A percentile compares a stretch with the other conserved stretches of the same genome.
Conservation (phyloP, 2,329 filamentous ascomycete species). For the Tolypocladium sp. region DNA sequence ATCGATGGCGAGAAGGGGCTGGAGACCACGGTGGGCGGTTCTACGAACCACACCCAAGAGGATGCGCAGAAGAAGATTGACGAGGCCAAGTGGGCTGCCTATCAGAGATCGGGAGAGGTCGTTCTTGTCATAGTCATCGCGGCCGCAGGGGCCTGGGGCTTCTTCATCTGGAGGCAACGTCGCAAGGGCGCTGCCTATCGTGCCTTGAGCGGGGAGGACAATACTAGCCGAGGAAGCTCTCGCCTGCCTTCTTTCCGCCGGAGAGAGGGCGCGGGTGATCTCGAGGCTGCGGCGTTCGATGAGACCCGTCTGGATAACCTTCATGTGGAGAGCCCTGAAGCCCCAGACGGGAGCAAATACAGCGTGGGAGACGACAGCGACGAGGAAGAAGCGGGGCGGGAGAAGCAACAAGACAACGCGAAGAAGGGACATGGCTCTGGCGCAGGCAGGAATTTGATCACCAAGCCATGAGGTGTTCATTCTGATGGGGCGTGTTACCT, state of each 20-base stretch:
- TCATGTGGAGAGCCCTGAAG: slow-evolving; percentile 37
- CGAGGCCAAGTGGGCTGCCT: slow-evolving; percentile 80
- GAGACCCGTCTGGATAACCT: slow-evolving; percentile 57
- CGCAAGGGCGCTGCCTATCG: slow-evolving; percentile 46
- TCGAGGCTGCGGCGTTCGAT: slow-evolving; percentile 57
- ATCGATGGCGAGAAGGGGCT: slow-evolving; percentile 80
- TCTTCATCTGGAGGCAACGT: slow-evolving; percentile 56
- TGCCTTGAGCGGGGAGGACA: slow-evolving; percentile 32
- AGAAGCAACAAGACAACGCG: slow-evolving; percentile 3
- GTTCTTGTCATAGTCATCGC: slow-evolving; percentile 75
- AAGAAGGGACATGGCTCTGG: not conserved
- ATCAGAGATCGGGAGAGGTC: slow-evolving; percentile 78
- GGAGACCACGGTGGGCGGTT: slow-evolving; percentile 67
- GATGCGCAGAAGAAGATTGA: slow-evolving; percentile 59
- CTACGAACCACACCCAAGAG: slow-evolving; percentile 43
- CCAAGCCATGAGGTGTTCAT: not conserved
- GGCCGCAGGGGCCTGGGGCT: slow-evolving; percentile 66
- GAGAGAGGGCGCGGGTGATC: slow-evolving; percentile 37
- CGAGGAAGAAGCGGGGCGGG: slow-evolving; percentile 25
- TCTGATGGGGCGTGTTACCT: not conserved
- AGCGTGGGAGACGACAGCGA: slow-evolving; percentile 49
- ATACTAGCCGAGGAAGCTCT: slow-evolving; percentile 19
- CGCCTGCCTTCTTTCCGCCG: slow-evolving; percentile 39
- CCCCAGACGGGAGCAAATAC: slow-evolving; percentile 37
- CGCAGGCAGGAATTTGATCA: not conserved